Base-by-base conservation (phyloP, 352 stramenopile species). In the Thalassiosira sp. region DNA sequence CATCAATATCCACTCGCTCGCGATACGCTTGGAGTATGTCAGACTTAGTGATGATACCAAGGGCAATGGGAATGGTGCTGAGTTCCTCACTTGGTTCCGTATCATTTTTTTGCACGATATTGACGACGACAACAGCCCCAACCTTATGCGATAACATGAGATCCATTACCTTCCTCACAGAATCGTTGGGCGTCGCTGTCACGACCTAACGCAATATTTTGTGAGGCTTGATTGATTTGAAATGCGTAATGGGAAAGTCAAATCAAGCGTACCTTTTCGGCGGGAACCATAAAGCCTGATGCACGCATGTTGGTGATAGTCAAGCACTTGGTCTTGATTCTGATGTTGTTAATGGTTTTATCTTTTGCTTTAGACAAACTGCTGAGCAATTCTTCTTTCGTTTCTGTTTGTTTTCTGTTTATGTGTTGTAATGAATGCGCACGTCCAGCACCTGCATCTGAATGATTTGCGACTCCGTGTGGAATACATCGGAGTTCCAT, bases 11-110 rank as follows among this genome's bases (percentile, higher is more conserved):
- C 11, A 62, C 18, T 24, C 18, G 18, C 2, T 15, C 11, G 27
- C 49, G 33, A 42, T 72, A 72, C 16, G 62, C 62, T 10, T 60
- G 35, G 10, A 72, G 43, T 22, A 72, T 61, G 13, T 72, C 62
- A 15, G 62, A 40, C 25, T 72, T 72, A 1, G 62, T 72, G 11
- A 72, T 40, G 48, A 61, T 59, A 18, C 62, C 62, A 7, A 52
- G 11, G 33, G 57, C 57, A n/a, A 46, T n/a, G 31, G 31, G 48
- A 31, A 49, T 28, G 27, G 1, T 11, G 24, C 18, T 16, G 25
- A 16, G 5, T 35, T 64, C n/a, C 8, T 5, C 5, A 6, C n/a
- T 16, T 49, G 8, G 2, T 31, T 61, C 27, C 15, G 52, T 15
- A 7, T 28, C 3, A 42, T 16, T 57, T 20, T 20, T 42, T 1